These are phyloP conservation scores for Cyberlindnera mississippiensis DNA, from an alignment of 805 yeast species.

Conservation along the genomic window DNA sequence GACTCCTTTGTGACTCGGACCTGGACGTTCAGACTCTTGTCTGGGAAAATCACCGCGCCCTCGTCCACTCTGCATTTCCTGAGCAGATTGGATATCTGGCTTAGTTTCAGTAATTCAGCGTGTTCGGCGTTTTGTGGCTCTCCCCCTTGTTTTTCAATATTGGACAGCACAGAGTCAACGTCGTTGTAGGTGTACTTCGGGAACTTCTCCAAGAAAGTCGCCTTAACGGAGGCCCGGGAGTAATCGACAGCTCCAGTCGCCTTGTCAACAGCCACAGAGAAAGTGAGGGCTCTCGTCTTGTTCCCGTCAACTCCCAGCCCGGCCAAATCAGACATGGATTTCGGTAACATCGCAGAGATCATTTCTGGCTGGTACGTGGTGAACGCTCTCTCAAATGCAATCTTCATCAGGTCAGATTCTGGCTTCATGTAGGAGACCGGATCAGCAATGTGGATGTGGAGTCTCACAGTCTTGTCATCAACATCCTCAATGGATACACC, in stretches of 20 bases:
- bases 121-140: slow-evolving; percentile 1
- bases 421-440: slow-evolving; percentile 63
- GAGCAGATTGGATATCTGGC: slow-evolving; percentile 30
- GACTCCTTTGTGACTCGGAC: slow-evolving; percentile 11
- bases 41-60: slow-evolving; percentile 41
- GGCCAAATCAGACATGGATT: slow-evolving; percentile 43
- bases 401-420: slow-evolving; percentile 36
- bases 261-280: slow-evolving; percentile 33
- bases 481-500: slow-evolving; percentile 62
- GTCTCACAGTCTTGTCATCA: slow-evolving; percentile 31
- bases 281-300: slow-evolving; percentile 46
- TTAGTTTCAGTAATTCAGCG: slow-evolving; percentile 36
- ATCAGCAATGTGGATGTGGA: slow-evolving; percentile 81
- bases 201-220: slow-evolving; percentile 43
- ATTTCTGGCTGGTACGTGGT: slow-evolving; percentile 74
- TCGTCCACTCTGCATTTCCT: slow-evolving; percentile 28
- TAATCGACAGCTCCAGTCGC: slow-evolving; percentile 22
- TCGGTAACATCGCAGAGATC: slow-evolving; percentile 69
- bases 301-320: slow-evolving; percentile 45
- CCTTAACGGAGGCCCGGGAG: slow-evolving; percentile 31
- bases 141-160: slow-evolving; percentile 7
- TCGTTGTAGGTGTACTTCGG: slow-evolving; percentile 55
- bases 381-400: slow-evolving; percentile 57
- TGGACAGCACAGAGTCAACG: slow-evolving; percentile 49
- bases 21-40: slow-evolving; percentile 27